Base-by-base conservation (phyloP, 2,329 filamentous ascomycete genomes). In the Epicoccum nigrum region DNA sequence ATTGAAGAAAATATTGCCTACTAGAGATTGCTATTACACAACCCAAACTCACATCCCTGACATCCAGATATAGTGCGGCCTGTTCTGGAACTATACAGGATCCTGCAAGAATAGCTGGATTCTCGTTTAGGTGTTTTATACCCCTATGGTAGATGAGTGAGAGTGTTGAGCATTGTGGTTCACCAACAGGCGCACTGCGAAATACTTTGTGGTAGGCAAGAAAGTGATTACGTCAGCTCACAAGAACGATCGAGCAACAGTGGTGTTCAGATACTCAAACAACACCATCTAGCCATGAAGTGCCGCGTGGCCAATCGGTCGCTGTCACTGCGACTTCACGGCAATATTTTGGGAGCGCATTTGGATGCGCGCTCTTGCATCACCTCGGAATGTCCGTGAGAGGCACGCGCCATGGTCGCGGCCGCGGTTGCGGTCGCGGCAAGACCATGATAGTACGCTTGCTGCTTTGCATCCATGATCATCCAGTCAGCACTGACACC, bases 371-470 rank as follows among this genome's bases (percentile, higher is more conserved):
- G 34, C 35, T 35, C 16, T 19, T 3, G 3, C 11, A 8, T 17
- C 25, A 7, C 12, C 17, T 15, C 2, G 37, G 41, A 27, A 71
- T 71, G 68, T 62, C 62, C 16, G 35, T 57, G 56, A 68, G 60
- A 50, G 63, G 57, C 16, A 31, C 48, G 8, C 47, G 55, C 34
- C 51, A 48, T n/a, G 51, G 58, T 17, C 55, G 58, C 28, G 61
- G 60, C 6, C 37, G 52, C 16, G 59, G 54, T 25, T 56, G 54
- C 17, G 55, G 57, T n/a, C 53, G 62, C 17, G 62, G 62, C 34
- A 55, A 56, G 47, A 63, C 58, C 7, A 53, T 49, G 49, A 20
- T 52, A 2, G 49, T 67, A 63, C 13, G 46, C 16, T 2, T 20
- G n/a, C 34, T 13, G 13, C 25, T 6, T 7, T 16, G 30, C 13